Evolutionary conservation across 345 rosid genomes (phyloP), one percentile per base, ranked within the genome.

Genomic region (Sonneratia caseolaris): DNA sequence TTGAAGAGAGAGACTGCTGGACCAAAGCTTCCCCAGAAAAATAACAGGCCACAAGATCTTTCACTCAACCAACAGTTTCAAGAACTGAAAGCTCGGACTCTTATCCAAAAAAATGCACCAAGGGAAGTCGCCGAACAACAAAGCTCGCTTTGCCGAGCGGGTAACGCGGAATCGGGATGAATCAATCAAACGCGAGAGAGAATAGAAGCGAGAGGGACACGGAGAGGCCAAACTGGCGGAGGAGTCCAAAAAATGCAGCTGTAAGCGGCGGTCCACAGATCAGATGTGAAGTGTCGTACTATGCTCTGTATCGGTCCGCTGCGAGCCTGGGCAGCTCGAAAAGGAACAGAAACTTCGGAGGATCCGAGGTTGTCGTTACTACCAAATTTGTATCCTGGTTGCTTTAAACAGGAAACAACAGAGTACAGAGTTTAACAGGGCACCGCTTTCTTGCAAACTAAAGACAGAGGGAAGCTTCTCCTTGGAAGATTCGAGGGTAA

Each of bases 321-420:
- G n/a, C 4, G 15, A 19, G 12, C 38, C 38, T 9, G n/a, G 7
- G 22, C 35, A 57, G 64, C 66, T 62, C 66, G 38, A 12, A 62
- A 22, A 75, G 49, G 51, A 80, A 53, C 72, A 74, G 42, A 61
- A 71, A 61, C 67, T 70, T 77, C 65, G 72, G 72, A 72, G 84
- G 75, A 78, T 77, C 82, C 42, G 70, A 77, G 51, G 70, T 57
- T 40, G 66, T 75, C 79, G 76, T 76, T 73, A 61, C 74, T 69
- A 68, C 61, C 85, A 66, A 73, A 47, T 57, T 24, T 35, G n/a
- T 4, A 65, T 49, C 0, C 19, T 4, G 35, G 14, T 73, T 64
- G 40, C 18, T 37, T 45, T 22, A 67, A 56, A 62, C 56, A 6
- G 42, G 32, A 13, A 53, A 5, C 72, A 70, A 66, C 5, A 55